Conservation (phyloP, 306 rosid species). For the Adenanthera pavonina region DNA sequence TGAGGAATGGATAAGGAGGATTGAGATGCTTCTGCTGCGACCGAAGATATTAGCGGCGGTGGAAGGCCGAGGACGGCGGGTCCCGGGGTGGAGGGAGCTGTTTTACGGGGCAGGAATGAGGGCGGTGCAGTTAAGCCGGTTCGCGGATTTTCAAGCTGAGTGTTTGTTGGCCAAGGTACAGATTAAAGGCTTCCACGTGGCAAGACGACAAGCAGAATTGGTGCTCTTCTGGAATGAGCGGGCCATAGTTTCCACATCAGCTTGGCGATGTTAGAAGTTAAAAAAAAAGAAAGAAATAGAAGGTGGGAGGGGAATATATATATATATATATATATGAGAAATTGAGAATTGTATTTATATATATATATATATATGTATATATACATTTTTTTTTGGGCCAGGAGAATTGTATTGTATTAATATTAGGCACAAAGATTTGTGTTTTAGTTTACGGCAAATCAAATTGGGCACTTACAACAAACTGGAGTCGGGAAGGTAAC, state of each 20-base stretch:
- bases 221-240: slow-evolving; percentile 80
- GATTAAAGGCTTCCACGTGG: slow-evolving; percentile 85
- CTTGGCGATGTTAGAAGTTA: slow-evolving; percentile 69
- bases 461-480: too few relatives aligned
- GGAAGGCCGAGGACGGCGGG: slow-evolving; percentile 56
- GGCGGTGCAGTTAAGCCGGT: slow-evolving; percentile 80
- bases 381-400: too few relatives aligned
- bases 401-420: too few relatives aligned
- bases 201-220: slow-evolving; percentile 78
- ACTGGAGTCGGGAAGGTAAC: too few relatives aligned
- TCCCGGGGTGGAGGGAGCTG: slow-evolving; percentile 64
- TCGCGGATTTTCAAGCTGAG: slow-evolving; percentile 86
- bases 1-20: slow-evolving; percentile 65
- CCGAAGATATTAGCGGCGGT: slow-evolving; percentile 72
- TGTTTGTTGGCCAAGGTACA: slow-evolving; percentile 71
- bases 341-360: too few relatives aligned
- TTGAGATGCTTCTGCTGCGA: slow-evolving; percentile 60
- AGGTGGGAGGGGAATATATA: neutral
- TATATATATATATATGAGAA: neutral
- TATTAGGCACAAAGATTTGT: too few relatives aligned
- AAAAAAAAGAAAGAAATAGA: neutral
- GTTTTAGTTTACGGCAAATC: too few relatives aligned
- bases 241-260: slow-evolving; percentile 77
- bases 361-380: too few relatives aligned
- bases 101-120: slow-evolving; percentile 81